Evolutionary conservation across 345 rosid species (phyloP).

Genomic region (Eucalyptus coolabah): DNA sequence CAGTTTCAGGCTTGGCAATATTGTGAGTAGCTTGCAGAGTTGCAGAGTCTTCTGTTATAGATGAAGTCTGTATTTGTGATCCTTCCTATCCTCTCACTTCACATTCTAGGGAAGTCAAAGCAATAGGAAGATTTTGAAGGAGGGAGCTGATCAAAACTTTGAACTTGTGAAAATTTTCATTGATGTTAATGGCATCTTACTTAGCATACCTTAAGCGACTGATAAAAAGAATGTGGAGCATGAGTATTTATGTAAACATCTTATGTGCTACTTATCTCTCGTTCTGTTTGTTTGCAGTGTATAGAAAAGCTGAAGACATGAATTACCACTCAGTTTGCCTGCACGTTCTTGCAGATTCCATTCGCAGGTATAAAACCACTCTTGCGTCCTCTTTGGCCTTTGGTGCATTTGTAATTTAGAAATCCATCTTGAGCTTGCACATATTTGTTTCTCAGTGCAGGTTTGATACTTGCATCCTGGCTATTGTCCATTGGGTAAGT

Average conservation of each 20-base stretch:
- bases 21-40: neutral
- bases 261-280: neutral
- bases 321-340: constrained; percentile 89
- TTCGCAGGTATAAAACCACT: constrained; percentile 52
- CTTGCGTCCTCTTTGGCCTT: neutral
- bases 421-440: constrained; percentile 15
- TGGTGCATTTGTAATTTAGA: neutral
- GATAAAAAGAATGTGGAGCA: neutral
- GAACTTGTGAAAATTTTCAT: neutral
- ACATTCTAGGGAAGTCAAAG: neutral
- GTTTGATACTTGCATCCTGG: constrained; percentile 96
- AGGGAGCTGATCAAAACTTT: neutral
- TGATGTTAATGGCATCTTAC: neutral
- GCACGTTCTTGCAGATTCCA: constrained; percentile 90
- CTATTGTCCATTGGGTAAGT: constrained; percentile 83
- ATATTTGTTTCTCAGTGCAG: constrained; percentile 73
- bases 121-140: neutral
- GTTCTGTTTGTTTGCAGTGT: constrained; percentile 34
- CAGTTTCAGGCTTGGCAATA: neutral
- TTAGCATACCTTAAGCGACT: neutral
- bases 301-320: constrained; percentile 97
- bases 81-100: neutral
- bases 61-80: neutral
- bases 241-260: neutral
- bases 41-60: neutral